Evolutionary conservation across 352 stramenopile genomes (phyloP), one percentile per base, ranked within the genome.

Genomic region (Phytophthora pini): DNA sequence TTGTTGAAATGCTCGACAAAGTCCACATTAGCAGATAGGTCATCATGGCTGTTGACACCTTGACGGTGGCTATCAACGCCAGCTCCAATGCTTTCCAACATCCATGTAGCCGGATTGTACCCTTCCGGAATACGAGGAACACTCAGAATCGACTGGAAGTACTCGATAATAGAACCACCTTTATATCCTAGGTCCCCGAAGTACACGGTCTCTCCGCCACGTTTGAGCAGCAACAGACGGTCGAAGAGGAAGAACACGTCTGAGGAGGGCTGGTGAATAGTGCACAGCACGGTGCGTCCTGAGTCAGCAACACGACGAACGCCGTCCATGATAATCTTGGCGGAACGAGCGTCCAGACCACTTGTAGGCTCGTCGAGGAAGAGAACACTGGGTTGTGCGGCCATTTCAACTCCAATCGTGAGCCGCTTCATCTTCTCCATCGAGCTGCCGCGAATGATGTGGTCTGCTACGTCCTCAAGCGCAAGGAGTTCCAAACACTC

Each of bases 321-420:
- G 0, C 93, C 75, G 17, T 92, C 74, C 59, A 97, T 90, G n/a
- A 97, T 62, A 43, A 91, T 68, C 29, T 94, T 84, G 8, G 93
- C 90, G 15, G 74, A 82, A 53, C 80, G 92, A 27, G 79, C 82
- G 68, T 97, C 93, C 15, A 98, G 59, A 24, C 92, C 92, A 48
- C 71, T 89, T 34, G 85, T 97, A 6, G 89, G 88, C 55, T 97
- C 87, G 60, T 97, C 90, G 2, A 88, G 53, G 71, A 98, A 97
- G 6, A 98, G 56, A 13, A 97, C 64, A 40, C 74, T 81, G 22
- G 90, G 80, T 34, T 90, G 82, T 13, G 84, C 87, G 4, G 94
- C 88, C n/a, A 98, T 68, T 49, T 98, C 94, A 5, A 98, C 82
- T 45, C 89, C 93, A 34, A 98, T 90, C 34, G 74, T 84, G 27